Evolutionary conservation across 176 grass and related monocot genomes (phyloP), one percentile per base, ranked within the genome.

Genomic region (Triticum turgidum): DNA sequence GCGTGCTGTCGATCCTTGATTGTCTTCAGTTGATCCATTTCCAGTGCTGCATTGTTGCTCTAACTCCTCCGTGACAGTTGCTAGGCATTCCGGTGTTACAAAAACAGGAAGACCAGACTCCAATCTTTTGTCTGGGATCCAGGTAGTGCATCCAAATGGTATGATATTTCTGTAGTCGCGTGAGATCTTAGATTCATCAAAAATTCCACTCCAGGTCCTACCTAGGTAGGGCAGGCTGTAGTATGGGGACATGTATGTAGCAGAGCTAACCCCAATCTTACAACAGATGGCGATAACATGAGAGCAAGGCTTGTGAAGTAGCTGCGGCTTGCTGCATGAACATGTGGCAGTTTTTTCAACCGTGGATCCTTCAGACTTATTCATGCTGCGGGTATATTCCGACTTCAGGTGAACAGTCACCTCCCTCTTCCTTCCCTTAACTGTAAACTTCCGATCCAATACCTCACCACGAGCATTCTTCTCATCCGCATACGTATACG

Each of bases 211-310:
- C 68, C 85, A 74, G 11, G 78, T 87, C 22, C 21, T 25, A 64
- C 29, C 54, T 24, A 74, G 41, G 45, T 62, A 44, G 35, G 64
- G 1, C 35, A 86, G 24, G 11, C 35, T 72, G 76, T 86, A 80
- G 18, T 80, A 79, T 29, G 65, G 76, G 51, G 65, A 61, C 22
- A 86, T 61, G 35, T 86, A 80, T 22, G 22, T 18, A 61, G 24
- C 49, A 80, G 24, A 11, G 10, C 49, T 71, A 61, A 80, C 76
- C 69, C 76, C 84, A 86, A 80, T 71, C 49, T 79, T 3, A 32
- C 33, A 79, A 68, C 84, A 86, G 34, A 79, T 35, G 2, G 76
- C 65, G 3, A 86, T 61, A 18, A 71, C 84, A 86, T 79, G 83
- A 56, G 73, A 85, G 21, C 73, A 85, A 13, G 73, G 61, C 61